Evolutionary conservation across 2,329 filamentous ascomycete genomes (phyloP).

Genomic region (Aspergillus carbonarius): DNA sequence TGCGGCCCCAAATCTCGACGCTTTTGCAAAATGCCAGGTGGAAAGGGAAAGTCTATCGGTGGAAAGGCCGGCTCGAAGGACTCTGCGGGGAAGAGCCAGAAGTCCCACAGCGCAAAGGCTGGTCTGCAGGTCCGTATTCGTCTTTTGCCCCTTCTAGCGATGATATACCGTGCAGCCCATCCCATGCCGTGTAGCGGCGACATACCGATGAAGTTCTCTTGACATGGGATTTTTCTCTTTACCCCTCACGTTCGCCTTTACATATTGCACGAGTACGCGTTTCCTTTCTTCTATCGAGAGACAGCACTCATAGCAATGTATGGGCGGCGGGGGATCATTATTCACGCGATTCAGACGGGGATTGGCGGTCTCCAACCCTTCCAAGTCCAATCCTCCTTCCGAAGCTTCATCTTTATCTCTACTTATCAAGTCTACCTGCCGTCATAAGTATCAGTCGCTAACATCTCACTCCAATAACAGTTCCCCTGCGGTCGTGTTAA

Average conservation of each 20-base stretch:
- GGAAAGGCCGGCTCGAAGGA: slow-evolving; percentile 89
- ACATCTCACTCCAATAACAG: slow-evolving; percentile 48
- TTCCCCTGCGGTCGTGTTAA: slow-evolving; percentile 99
- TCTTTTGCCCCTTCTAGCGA: slow-evolving; percentile 8
- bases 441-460: neutral
- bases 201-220: neutral
- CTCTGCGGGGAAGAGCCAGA: slow-evolving; percentile 83
- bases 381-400: neutral
- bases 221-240: neutral
- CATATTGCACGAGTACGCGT: neutral
- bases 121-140: slow-evolving; percentile 79
- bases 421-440: neutral
- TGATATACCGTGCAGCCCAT: neutral
- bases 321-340: neutral
- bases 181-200: neutral
- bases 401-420: neutral
- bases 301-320: neutral
- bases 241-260: neutral
- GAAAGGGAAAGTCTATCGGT: slow-evolving; percentile 90
- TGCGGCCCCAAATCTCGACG: slow-evolving; percentile 27
- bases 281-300: neutral
- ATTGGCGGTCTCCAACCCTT: neutral
- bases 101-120: slow-evolving; percentile 89
- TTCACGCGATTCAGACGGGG: neutral
- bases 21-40: slow-evolving; percentile 66